Conservation (phyloP, 768 basidiomycete genomes). For the Mycena rebaudengoi region DNA sequence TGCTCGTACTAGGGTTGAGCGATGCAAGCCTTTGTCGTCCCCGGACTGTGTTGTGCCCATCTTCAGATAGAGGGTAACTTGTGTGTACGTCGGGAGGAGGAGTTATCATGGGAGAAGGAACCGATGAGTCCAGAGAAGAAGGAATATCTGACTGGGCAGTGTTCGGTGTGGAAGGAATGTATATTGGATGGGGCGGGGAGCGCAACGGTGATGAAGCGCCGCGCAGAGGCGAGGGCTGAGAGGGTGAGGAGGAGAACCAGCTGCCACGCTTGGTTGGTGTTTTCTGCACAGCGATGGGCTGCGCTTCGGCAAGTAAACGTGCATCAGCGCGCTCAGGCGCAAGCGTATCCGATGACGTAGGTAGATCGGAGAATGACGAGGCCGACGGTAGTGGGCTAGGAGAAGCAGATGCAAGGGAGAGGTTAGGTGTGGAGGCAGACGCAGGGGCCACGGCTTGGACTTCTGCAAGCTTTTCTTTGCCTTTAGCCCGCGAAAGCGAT, state of each 20-base stretch:
- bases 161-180: slow-evolving; percentile 5
- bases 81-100: slow-evolving; percentile 18
- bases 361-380: slow-evolving; percentile 22
- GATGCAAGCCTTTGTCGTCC: slow-evolving; percentile 31
- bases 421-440: slow-evolving; percentile 23
- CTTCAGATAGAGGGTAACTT: slow-evolving; percentile 19
- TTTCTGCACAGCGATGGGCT: slow-evolving; percentile 15
- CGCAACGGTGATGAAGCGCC: slow-evolving; percentile 21
- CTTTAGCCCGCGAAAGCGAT: slow-evolving; percentile 39
- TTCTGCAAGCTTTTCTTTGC: slow-evolving; percentile 35
- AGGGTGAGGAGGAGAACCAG: slow-evolving; percentile 33
- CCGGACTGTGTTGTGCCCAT: slow-evolving; percentile 19
- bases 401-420: slow-evolving; percentile 19
- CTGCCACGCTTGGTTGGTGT: slow-evolving; percentile 27
- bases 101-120: slow-evolving; percentile 24
- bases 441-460: slow-evolving; percentile 17
- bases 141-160: slow-evolving; percentile 1
- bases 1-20: slow-evolving; percentile 45
- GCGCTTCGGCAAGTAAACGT: slow-evolving; percentile 7
- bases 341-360: slow-evolving; percentile 20
- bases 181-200: slow-evolving; percentile 23
- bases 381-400: slow-evolving; percentile 12
- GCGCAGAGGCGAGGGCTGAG: slow-evolving; percentile 27
- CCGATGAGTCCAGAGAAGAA: slow-evolving; percentile 26
- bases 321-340: slow-evolving; percentile 23